Percentiles rank a stretch among this genome's conserved stretches.
Evolutionary conservation across 768 basidiomycete species (phyloP).

Genomic region (Boletus patriciae): DNA sequence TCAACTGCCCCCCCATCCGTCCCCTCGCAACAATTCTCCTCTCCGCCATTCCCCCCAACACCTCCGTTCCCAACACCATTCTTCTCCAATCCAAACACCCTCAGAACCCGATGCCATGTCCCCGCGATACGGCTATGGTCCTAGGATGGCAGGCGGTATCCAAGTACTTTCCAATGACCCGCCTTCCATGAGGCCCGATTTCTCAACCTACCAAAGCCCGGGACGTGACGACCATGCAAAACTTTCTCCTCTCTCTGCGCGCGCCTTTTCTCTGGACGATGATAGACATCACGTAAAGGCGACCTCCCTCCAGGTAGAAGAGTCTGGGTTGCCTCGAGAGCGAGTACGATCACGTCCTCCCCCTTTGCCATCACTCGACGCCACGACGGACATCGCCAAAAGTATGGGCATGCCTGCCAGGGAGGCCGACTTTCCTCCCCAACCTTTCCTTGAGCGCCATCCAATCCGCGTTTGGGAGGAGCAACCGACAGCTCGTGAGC

Average conservation of each 20-base stretch:
- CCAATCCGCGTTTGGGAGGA: constrained; percentile 33
- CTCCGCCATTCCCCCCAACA: constrained; percentile 21
- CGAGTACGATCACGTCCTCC: constrained; percentile 8
- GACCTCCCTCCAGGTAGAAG: not conserved
- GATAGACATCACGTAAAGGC: constrained; percentile 2
- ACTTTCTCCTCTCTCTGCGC: constrained; percentile 11
- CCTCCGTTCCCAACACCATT: constrained; percentile 11
- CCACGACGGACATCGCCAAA: not conserved
- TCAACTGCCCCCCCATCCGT: constrained; percentile 1
- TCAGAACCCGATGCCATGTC: constrained; percentile 13
- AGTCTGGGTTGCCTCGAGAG: not conserved
- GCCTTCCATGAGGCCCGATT: constrained; percentile 6
- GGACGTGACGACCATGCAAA: constrained; percentile 18
- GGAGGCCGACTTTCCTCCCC: not conserved
- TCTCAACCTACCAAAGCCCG: constrained; percentile 13
- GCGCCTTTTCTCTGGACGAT: constrained; percentile 4
- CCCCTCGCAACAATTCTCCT: constrained; percentile 22
- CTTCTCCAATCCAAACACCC: constrained; percentile 9
- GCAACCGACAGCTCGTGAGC: constrained; percentile 8
- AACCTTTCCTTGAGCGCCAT: constrained; percentile 14
- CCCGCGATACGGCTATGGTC: constrained; percentile 21
- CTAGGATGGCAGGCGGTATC: constrained; percentile 32
- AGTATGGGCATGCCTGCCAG: not conserved
- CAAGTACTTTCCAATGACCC: constrained; percentile 21
- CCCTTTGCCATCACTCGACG: not conserved